Evolutionary conservation across 495 filamentous ascomycete species (phyloP), one percentile per base, ranked within the genome.

Genomic region (Lasiosphaeria ovina): DNA sequence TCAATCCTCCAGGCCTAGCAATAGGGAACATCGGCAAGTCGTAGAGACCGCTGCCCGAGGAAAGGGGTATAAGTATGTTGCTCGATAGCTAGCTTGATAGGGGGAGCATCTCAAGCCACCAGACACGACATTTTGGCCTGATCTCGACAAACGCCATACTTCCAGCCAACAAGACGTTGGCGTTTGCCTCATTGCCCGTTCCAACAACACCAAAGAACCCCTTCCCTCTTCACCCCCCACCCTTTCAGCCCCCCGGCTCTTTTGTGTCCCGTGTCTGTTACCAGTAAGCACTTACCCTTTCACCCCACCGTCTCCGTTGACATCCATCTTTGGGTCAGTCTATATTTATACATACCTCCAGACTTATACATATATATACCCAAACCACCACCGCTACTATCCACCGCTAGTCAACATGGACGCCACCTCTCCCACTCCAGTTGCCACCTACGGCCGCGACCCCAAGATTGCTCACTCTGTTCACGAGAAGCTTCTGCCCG

Each of bases 391-490:
- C 17, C 7, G 33, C 34, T 57, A n/a, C 7, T 17, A 57, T 50
- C 35, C 36, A 14, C 2, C 33, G 35, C 42, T 35, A 5, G 6
- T 17, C 55, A 57, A 24, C 10, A 57, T 57, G 55, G 55, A 34
- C 44, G 7, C 11, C 36, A 47, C 38, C 31, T n/a, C 55, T 49
- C 17, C 55, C 44, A 48, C 31, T 35, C 55, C 55, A 44, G 70
- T 74, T 32, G 72, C 65, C 51, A 66, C 61, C 32, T 74, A 67
- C 55, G 68, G 68, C 51, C 62, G 59, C 3, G 68, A 72, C 54
- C 40, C 58, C 40, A 69, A 71, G 62, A 57, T 71, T 40, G 65
- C 68, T 35, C 54, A 59, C 57, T 50, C 61, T 32, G 72, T 74
- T 36, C 53, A 59, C 34, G 66, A 68, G 57, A 71, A 71, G 58